Conservation (phyloP, 2,329 filamentous ascomycete species). For the Neoarthrinium moseri region DNA sequence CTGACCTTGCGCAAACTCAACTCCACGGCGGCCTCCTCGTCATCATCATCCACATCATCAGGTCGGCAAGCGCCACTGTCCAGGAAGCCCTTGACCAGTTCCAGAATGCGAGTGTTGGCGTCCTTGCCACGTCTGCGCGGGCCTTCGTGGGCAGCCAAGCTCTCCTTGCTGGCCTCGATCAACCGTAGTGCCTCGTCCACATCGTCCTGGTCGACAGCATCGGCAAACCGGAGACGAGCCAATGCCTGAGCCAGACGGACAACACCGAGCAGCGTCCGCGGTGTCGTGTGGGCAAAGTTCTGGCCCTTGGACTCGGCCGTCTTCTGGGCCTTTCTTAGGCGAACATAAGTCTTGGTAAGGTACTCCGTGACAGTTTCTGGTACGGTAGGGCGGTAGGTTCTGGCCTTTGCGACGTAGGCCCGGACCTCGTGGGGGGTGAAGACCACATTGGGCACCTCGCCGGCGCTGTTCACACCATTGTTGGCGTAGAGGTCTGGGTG, state of each 20-base stretch:
- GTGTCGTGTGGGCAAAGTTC: conserved; percentile 91
- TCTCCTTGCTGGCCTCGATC: conserved; percentile 91
- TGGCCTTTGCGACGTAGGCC: conserved; percentile 91
- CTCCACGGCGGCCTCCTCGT: conserved; percentile 55
- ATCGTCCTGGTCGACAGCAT: conserved; percentile 83
- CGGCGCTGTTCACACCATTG: conserved; percentile 35
- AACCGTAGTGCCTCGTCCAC: conserved; percentile 93
- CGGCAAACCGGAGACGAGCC: conserved; percentile 85
- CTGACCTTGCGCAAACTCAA: conserved; percentile 85
- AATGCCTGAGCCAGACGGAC: conserved; percentile 92
- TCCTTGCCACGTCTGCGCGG: conserved; percentile 67
- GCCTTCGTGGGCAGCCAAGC: conserved; percentile 68
- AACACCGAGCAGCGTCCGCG: conserved; percentile 88
- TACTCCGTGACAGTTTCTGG: conserved; percentile 88
- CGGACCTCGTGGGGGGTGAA: conserved; percentile 93
- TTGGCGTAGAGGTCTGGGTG: conserved; percentile 70
- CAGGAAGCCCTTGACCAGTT: conserved; percentile 84
- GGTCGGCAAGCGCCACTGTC: conserved; percentile 84
- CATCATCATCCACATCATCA: conserved; percentile 57
- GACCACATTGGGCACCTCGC: conserved; percentile 53
- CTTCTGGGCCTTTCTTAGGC: conserved; percentile 88
- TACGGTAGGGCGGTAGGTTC: conserved; percentile 83
- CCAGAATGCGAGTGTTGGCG: conserved; percentile 88
- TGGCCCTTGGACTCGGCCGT: conserved; percentile 87
- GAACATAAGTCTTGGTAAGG: conserved; percentile 94